Percentiles rank a stretch among this genome's conserved stretches.
These are phyloP conservation scores for Podaxis sp. DNA, from an alignment of 768 basidiomycete species.

Conservation along the genomic window DNA sequence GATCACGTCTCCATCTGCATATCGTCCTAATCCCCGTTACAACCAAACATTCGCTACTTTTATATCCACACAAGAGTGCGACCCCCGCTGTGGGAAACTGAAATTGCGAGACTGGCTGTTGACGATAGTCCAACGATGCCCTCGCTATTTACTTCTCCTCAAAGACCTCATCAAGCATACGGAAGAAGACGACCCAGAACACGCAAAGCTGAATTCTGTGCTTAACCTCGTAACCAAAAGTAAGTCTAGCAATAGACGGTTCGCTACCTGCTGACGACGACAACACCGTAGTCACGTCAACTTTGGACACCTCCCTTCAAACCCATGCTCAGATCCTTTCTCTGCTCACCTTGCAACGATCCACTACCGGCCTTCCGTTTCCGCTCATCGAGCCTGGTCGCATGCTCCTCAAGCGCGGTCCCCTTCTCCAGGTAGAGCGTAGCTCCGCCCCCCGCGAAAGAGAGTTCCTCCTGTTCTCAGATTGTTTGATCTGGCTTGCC, in stretches of 20 bases:
- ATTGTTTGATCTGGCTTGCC: slow-evolving; percentile 76
- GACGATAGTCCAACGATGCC: slow-evolving; percentile 84
- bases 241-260: slow-evolving; percentile 26
- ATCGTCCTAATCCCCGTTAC: slow-evolving; percentile 35
- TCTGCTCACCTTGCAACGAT: slow-evolving; percentile 74
- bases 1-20: slow-evolving; percentile 37
- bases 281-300: slow-evolving; percentile 54
- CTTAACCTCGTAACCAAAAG: slow-evolving; percentile 74
- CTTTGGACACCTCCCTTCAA: slow-evolving; percentile 75
- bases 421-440: slow-evolving; percentile 52
- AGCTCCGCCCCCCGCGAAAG: slow-evolving; percentile 49
- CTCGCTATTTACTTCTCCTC: slow-evolving; percentile 78
- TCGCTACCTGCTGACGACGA: background rate
- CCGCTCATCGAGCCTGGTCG: slow-evolving; percentile 80
- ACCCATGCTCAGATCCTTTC: slow-evolving; percentile 73
- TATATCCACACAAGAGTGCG: slow-evolving; percentile 58
- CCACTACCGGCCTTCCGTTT: slow-evolving; percentile 71
- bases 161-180: slow-evolving; percentile 77
- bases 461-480: slow-evolving; percentile 80
- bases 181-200: slow-evolving; percentile 61
- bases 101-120: slow-evolving; percentile 82
- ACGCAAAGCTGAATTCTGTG: slow-evolving; percentile 52
- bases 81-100: slow-evolving; percentile 68
- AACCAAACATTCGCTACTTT: slow-evolving; percentile 59
- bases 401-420: slow-evolving; percentile 65